phyloP scores from a whole-genome alignment of 352 stramenopile species.

The Phytophthora sojae region DNA sequence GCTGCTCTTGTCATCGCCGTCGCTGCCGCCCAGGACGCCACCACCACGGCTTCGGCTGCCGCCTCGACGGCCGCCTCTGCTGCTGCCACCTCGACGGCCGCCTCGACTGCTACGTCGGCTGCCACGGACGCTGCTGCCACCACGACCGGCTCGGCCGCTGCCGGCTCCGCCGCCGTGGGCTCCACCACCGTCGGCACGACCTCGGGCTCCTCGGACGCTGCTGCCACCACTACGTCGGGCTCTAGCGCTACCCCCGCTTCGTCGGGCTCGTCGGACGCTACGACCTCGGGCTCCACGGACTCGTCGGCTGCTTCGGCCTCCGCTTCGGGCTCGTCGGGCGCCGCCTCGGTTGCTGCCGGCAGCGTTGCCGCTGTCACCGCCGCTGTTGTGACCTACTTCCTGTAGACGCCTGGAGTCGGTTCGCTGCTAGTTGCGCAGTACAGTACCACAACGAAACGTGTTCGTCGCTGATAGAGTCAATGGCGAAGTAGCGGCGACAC shows the following conservation, averaged over 20 bases:
- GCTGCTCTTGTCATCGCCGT: slow-evolving; percentile 49
- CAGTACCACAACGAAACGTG: slow-evolving; percentile 14
- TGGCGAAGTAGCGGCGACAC: slow-evolving; percentile 11
- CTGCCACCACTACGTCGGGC: slow-evolving; percentile 17
- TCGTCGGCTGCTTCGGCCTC: slow-evolving; percentile 23
- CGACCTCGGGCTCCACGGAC: slow-evolving; percentile 22
- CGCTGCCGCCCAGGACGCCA: slow-evolving; percentile 32
- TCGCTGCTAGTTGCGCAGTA: slow-evolving; percentile 8
- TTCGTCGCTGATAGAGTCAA: slow-evolving; percentile 23
- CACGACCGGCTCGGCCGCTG: slow-evolving; percentile 9
- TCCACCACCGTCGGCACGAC: slow-evolving; percentile 33
- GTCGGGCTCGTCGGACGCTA: slow-evolving; percentile 23
- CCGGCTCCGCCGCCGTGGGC: slow-evolving; percentile 26
- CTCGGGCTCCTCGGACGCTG: slow-evolving; percentile 24
- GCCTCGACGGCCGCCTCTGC: slow-evolving; percentile 18
- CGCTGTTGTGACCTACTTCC: slow-evolving; percentile 42
- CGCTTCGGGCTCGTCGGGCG: slow-evolving; percentile 39
- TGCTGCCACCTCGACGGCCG: slow-evolving; percentile 13
- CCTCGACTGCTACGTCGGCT: slow-evolving; percentile 12
- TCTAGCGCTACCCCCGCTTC: slow-evolving; percentile 28
- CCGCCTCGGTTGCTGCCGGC: slow-evolving; percentile 39
- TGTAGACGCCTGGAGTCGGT: slow-evolving; percentile 27
- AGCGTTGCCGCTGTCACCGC: slow-evolving; percentile 39
- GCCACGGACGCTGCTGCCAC: slow-evolving; percentile 20
- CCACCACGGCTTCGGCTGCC: slow-evolving; percentile 21